Conservation (phyloP, 306 rosid genomes). For the Inga laurina region DNA sequence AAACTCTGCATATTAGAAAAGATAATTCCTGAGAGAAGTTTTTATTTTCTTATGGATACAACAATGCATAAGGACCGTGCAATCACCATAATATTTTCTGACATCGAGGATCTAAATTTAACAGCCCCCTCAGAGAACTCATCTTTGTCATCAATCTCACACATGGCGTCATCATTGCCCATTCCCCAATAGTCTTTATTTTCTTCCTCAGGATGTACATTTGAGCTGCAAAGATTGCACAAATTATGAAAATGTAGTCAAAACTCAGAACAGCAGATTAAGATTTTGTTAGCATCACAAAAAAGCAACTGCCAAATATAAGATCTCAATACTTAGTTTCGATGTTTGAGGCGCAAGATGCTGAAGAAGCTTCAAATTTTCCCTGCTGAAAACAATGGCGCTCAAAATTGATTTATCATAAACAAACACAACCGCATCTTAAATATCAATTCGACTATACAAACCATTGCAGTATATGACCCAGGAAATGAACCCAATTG, state of each 20-base stretch:
- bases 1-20: slow-evolving; percentile 61
- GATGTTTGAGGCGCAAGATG: slow-evolving; percentile 41
- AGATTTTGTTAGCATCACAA: slow-evolving; percentile 44
- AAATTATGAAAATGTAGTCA: slow-evolving; percentile 54
- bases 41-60: slow-evolving; percentile 14
- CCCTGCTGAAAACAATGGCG: slow-evolving; percentile 53
- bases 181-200: slow-evolving; percentile 58
- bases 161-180: slow-evolving; percentile 75
- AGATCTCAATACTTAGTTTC: slow-evolving; percentile 47
- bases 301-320: slow-evolving; percentile 29
- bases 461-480: slow-evolving; percentile 58
- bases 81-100: slow-evolving; percentile 67
- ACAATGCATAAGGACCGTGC: slow-evolving; percentile 16
- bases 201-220: slow-evolving; percentile 46
- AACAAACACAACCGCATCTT: slow-evolving; percentile 21
- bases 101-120: slow-evolving; percentile 45
- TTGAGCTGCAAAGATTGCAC: slow-evolving; percentile 61
- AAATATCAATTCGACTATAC: slow-evolving; percentile 35
- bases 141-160: slow-evolving; percentile 73
- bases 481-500: slow-evolving; percentile 42
- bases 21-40: slow-evolving; percentile 23
- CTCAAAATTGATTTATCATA: slow-evolving; percentile 23
- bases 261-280: slow-evolving; percentile 33
- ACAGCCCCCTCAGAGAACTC: slow-evolving; percentile 47
- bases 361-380: slow-evolving; percentile 45